Evolutionary conservation across 352 stramenopile genomes (phyloP).

Genomic region (Globisporangium solare): DNA sequence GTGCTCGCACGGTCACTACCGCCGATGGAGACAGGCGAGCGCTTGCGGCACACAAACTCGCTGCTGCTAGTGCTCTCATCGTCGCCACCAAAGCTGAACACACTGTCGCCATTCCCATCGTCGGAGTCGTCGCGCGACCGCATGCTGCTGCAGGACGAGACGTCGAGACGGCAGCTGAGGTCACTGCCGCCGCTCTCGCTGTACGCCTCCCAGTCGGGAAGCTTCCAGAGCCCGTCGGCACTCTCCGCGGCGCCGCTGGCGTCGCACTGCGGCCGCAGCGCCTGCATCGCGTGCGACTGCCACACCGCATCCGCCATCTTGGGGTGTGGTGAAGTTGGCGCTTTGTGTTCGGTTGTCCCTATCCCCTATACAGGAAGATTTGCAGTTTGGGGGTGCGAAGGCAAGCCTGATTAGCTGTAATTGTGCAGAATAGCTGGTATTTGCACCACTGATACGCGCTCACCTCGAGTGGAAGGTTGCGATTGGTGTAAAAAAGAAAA

Average conservation of each 20-base stretch:
- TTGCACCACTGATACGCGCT: too few relatives aligned
- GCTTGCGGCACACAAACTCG: neutral
- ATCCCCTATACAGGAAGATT: neutral
- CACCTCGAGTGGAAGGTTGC: too few relatives aligned
- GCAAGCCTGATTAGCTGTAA: too few relatives aligned
- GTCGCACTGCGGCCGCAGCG: conserved; percentile 10
- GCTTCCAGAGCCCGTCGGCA: conserved; percentile 21
- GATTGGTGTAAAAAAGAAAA: too few relatives aligned
- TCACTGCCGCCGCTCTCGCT: conserved; percentile 25
- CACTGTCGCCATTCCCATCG: conserved; percentile 2
- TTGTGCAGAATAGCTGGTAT: too few relatives aligned
- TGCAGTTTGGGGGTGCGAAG: neutral
- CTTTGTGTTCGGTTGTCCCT: neutral
- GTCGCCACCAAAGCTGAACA: neutral
- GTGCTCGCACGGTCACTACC: neutral
- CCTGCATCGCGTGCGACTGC: conserved; percentile 6
- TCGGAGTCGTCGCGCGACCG: conserved; percentile 9
- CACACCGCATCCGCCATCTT: neutral
- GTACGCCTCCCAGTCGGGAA: conserved; percentile 55
- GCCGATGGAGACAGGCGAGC: conserved; percentile 9
- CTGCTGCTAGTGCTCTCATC: neutral
- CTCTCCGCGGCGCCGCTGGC: neutral
- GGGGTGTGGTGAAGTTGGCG: neutral
- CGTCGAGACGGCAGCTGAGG: conserved; percentile 1
- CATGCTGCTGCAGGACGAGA: conserved; percentile 8